A percentile compares a stretch with the other conserved stretches of the same genome.
Conservation (phyloP, 2,329 filamentous ascomycete species). For the Scedosporium boydii region DNA sequence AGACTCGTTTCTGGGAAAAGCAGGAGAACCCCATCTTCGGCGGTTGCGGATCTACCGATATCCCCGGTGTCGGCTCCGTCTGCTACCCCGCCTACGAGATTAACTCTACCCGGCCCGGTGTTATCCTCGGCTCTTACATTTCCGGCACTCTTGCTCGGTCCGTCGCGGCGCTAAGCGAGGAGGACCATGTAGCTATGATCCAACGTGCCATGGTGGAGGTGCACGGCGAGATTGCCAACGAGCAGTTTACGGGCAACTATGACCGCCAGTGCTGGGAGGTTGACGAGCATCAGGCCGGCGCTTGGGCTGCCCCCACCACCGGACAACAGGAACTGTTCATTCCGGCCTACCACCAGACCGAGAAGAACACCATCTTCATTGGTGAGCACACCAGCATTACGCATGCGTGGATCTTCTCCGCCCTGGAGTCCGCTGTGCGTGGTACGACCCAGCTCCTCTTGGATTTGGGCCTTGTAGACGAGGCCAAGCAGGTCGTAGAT, state of each 20-base stretch:
- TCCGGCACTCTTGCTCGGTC: conserved; percentile 29
- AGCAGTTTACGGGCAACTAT: conserved; percentile 54
- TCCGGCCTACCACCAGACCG: conserved; percentile 61
- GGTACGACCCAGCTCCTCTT: conserved; percentile 56
- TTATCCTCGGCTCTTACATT: conserved; percentile 51
- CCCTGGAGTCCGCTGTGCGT: conserved; percentile 57
- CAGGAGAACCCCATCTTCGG: conserved; percentile 48
- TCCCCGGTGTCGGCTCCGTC: conserved; percentile 49
- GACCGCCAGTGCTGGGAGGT: conserved; percentile 56
- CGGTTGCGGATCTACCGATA: conserved; percentile 49
- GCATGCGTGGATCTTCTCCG: conserved; percentile 60
- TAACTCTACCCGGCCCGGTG: conserved; percentile 52
- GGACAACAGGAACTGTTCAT: conserved; percentile 62
- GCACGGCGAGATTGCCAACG: conserved; percentile 36
- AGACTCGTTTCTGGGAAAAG: conserved; percentile 52
- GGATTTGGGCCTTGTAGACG: conserved; percentile 56
- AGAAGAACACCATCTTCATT: conserved; percentile 50
- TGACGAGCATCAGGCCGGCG: conserved; percentile 51
- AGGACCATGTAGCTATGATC: conserved; percentile 53
- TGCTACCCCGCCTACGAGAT: conserved; percentile 61
- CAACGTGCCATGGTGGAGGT: conserved; percentile 57
- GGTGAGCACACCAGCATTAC: conserved; percentile 64
- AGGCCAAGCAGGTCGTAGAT: conserved; percentile 53
- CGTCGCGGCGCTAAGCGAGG: conserved; percentile 39
- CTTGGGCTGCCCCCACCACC: conserved; percentile 50